Base-by-base conservation (phyloP, 768 basidiomycete species). In the Pseudohyphozyma bogoriensis region DNA sequence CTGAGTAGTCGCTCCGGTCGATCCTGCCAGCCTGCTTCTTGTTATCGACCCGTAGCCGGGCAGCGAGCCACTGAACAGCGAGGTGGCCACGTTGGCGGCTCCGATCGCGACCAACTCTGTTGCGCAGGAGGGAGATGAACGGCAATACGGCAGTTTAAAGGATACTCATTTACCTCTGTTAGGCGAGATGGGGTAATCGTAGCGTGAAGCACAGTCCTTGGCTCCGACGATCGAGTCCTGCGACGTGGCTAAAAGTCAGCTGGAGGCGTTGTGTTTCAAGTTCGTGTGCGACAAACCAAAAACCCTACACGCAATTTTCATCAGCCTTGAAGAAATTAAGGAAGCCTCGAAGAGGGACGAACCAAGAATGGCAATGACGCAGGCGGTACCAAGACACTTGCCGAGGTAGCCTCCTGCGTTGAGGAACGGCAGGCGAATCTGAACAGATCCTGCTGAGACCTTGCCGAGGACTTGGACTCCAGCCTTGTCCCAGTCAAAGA, bases 21-120 rank as follows among this genome's bases (percentile, higher is more conserved):
- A 86, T 7, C 85, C 89, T 67, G 91, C 95, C 51, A 95, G 85
- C n/a, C 86, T 80, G 6, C 88, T 87, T 64, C 88, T 80, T 1
- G 95, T 90, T 65, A 97, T 89, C 7, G 88, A 89, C 3, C 93
- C 95, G 71, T 85, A 95, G 0, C 89, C 89, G 6, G 92, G 91
- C 2, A 97, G 78, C 0, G 87, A 87, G 2, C 95, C 93, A 5
- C 88, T 85, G 56, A 96, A 76, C 68, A 92, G 85, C 1, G 87
- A 85, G 1, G 78, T 84, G 12, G 49, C 56, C 29, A 72, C 51
- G 62, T 71, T 71, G 6, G 66, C 67, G 7, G 59, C 47, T 18
- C 77, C 90, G 22, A 99, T 77, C 1, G 95, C 95, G 29, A 96
- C 92, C 2, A 97, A 79, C 71, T 99, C 95, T 32, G 97, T 99